Conservation (phyloP, 106 monocot genomes). For the Dendrobium chrysotoxum region DNA sequence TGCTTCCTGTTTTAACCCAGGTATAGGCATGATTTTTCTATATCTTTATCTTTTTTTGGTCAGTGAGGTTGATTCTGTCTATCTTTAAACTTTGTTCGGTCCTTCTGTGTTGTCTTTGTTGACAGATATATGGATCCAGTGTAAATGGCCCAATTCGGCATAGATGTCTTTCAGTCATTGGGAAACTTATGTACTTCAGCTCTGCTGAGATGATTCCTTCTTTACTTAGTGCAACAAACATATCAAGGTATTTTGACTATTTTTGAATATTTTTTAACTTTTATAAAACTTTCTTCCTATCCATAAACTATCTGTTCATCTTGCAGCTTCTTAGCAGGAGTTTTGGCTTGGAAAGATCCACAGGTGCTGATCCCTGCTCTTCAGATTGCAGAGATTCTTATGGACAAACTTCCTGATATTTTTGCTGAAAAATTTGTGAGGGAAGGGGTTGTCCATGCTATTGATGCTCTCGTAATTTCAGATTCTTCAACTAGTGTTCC, state of each 20-base stretch:
- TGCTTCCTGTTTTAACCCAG: constrained; percentile 90
- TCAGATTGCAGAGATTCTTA: constrained; percentile 83
- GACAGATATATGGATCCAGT: constrained; percentile 90
- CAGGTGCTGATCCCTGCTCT: constrained; percentile 91
- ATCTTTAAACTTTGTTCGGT: neutral
- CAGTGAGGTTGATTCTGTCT: neutral
- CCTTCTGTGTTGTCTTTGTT: neutral
- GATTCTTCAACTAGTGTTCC: constrained; percentile 40
- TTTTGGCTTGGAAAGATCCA: constrained; percentile 97
- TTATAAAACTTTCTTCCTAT: neutral
- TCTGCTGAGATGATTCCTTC: constrained; percentile 85
- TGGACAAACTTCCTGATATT: constrained; percentile 91
- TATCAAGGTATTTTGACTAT: constrained; percentile 57
- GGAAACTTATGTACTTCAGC: constrained; percentile 91
- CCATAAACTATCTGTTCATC: neutral
- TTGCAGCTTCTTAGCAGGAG: constrained; percentile 86
- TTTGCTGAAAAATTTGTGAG: constrained; percentile 90
- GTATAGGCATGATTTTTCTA: constrained; percentile 16
- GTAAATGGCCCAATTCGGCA: constrained; percentile 88
- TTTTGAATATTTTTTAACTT: neutral
- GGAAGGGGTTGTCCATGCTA: constrained; percentile 97
- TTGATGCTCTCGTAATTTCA: constrained; percentile 59
- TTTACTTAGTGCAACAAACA: constrained; percentile 62
- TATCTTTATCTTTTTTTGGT: neutral
- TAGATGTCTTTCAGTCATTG: constrained; percentile 82